These are phyloP conservation scores for Pharnaceum exiguum DNA, from an alignment of 148 eudicot species.

Conservation along the genomic window DNA sequence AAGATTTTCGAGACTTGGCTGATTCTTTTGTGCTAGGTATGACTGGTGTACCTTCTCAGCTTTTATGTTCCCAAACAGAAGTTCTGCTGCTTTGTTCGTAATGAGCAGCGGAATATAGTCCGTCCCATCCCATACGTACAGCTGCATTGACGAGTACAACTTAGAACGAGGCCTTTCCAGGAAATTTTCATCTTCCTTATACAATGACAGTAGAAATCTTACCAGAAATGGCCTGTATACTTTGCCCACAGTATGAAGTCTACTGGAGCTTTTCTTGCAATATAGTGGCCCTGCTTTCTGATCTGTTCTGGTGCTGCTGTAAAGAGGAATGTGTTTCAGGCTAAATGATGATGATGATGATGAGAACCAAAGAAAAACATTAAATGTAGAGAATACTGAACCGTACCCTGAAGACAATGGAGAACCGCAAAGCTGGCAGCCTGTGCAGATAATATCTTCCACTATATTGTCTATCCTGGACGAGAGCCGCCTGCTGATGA, in stretches of 20 bases:
- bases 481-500: slow-evolving; percentile 46
- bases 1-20: slow-evolving; percentile 1
- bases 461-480: slow-evolving; percentile 29
- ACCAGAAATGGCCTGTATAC: slow-evolving; percentile 90
- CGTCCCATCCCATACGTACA: slow-evolving; percentile 75
- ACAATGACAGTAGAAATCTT: too few relatives aligned
- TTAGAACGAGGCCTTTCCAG: neutral
- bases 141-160: slow-evolving; percentile 34
- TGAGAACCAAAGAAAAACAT: neutral
- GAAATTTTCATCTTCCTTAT: too few relatives aligned
- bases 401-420: slow-evolving; percentile 38
- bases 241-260: slow-evolving; percentile 40
- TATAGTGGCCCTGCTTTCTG: slow-evolving; percentile 31
- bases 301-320: slow-evolving; percentile 32
- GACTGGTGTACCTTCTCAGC: slow-evolving; percentile 65
- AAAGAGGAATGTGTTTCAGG: slow-evolving; percentile 11
- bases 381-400: neutral
- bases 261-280: slow-evolving; percentile 63
- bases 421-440: slow-evolving; percentile 67
- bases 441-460: slow-evolving; percentile 70
- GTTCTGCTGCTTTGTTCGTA: slow-evolving; percentile 66
- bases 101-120: slow-evolving; percentile 66
- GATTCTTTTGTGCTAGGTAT: slow-evolving; percentile 30
- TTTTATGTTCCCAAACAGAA: slow-evolving; percentile 62
- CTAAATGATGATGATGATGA: neutral